phyloP scores from a whole-genome alignment of 116 monocot species.

The Iris pallida region DNA sequence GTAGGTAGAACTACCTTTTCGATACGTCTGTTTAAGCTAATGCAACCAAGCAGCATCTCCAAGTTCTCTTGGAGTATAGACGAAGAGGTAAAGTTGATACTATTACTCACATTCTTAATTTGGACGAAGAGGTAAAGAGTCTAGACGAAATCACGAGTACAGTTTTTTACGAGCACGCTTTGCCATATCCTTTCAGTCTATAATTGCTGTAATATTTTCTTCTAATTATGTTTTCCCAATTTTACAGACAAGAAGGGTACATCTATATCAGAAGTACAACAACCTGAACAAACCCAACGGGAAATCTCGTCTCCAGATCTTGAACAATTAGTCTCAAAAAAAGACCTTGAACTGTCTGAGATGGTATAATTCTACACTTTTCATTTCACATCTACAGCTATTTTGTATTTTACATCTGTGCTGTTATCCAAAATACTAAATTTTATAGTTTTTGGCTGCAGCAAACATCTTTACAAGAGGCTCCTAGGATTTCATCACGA shows the following conservation, averaged over 20 bases:
- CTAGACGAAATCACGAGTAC: too few relatives aligned
- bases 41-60: too few relatives aligned
- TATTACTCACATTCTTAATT: too few relatives aligned
- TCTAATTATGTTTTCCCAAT: too few relatives aligned
- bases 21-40: too few relatives aligned
- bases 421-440: slow-evolving; percentile 8
- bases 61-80: too few relatives aligned
- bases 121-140: too few relatives aligned
- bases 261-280: slow-evolving; percentile 5
- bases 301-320: slow-evolving; percentile 5
- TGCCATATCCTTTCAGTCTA: too few relatives aligned
- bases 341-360: slow-evolving; percentile 7
- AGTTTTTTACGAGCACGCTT: too few relatives aligned
- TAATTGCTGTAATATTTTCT: not conserved
- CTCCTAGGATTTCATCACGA: slow-evolving; percentile 25
- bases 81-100: too few relatives aligned
- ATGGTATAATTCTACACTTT: not conserved
- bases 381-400: not conserved
- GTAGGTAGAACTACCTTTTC: too few relatives aligned
- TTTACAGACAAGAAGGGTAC: slow-evolving; percentile 19
- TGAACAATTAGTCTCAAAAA: not conserved
- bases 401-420: not conserved
- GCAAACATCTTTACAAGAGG: slow-evolving; percentile 17
- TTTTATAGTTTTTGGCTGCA: slow-evolving; percentile 16
- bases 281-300: not conserved